Evolutionary conservation across 2,329 filamentous ascomycete genomes (phyloP).

Genomic region (Fusarium begoniae): DNA sequence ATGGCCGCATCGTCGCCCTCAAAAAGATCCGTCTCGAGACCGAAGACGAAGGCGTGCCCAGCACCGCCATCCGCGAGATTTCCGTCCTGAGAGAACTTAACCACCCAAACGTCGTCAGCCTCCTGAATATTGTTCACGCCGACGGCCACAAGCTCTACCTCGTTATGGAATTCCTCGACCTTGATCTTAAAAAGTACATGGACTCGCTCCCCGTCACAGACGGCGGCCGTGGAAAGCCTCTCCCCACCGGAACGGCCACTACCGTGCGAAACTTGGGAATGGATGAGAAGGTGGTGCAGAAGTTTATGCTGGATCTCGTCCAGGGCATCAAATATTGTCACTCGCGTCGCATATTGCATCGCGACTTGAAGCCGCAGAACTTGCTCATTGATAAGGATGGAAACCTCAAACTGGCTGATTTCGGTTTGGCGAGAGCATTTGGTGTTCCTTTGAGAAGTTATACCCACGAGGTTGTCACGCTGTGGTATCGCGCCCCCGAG

Average conservation of each 20-base stretch:
- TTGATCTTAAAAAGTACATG: constrained; percentile 97
- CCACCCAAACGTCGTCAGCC: constrained; percentile 86
- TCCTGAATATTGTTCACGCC: constrained; percentile 92
- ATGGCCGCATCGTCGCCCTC: constrained; percentile 86
- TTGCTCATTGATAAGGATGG: constrained; percentile 85
- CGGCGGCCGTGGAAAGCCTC: constrained; percentile 83
- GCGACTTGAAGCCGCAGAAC: constrained; percentile 91
- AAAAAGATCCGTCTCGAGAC: constrained; percentile 97
- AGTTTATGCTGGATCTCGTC: constrained; percentile 90
- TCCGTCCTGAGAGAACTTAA: constrained; percentile 94
- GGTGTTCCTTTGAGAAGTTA: constrained; percentile 91
- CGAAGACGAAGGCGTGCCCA: constrained; percentile 92
- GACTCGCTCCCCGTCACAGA: constrained; percentile 85
- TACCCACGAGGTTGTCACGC: constrained; percentile 92
- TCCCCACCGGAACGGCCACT: constrained; percentile 77
- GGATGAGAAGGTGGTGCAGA: constrained; percentile 83
- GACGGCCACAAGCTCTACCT: constrained; percentile 96
- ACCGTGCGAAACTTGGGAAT: constrained; percentile 70
- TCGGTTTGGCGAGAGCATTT: constrained; percentile 88
- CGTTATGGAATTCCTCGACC: constrained; percentile 89
- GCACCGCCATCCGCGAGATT: constrained; percentile 93
- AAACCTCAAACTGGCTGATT: constrained; percentile 90
- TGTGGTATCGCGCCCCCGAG: constrained; percentile 93
- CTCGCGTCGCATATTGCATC: constrained; percentile 85
- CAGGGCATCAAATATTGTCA: constrained; percentile 89